These are phyloP conservation scores for Kockiozyma suomiensis DNA, from an alignment of 805 yeast genomes.

Conservation along the genomic window DNA sequence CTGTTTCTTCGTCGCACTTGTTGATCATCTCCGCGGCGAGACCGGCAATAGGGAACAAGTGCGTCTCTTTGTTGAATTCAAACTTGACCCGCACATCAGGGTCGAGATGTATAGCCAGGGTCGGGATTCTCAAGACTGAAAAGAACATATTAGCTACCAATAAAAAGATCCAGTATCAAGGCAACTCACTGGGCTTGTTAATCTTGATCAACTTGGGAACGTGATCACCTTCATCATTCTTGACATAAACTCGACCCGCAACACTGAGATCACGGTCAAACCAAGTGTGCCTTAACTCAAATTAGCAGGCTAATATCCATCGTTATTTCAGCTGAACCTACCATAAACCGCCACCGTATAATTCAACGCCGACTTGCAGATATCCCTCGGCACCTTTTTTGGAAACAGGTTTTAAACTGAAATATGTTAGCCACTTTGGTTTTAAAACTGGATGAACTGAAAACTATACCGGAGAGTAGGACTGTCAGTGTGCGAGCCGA, in stretches of 20 bases:
- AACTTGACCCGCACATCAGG: slow-evolving; percentile 75
- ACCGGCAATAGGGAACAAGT: slow-evolving; percentile 85
- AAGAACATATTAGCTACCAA: not conserved
- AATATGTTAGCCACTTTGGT: no score
- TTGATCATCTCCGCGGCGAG: slow-evolving; percentile 48
- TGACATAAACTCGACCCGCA: slow-evolving; percentile 88
- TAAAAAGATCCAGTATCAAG: not conserved
- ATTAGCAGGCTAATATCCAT: not conserved
- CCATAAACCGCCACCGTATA: slow-evolving; percentile 95
- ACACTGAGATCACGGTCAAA: slow-evolving; percentile 89
- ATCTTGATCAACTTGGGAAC: slow-evolving; percentile 75
- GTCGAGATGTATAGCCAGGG: slow-evolving; percentile 89
- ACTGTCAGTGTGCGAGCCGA: slow-evolving; percentile 96
- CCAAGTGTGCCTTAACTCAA: slow-evolving; percentile 69
- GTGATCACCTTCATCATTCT: slow-evolving; percentile 45
- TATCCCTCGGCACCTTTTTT: slow-evolving; percentile 71
- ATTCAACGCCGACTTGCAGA: slow-evolving; percentile 88
- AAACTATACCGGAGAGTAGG: slow-evolving; percentile 64
- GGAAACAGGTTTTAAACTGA: slow-evolving; percentile 77
- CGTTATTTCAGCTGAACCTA: not conserved
- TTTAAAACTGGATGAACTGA: slow-evolving; percentile 4
- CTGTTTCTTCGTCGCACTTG: slow-evolving; percentile 32
- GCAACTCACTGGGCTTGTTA: slow-evolving; percentile 58
- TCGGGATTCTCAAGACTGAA: slow-evolving; percentile 77
- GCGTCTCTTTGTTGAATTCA: slow-evolving; percentile 87